Conservation (phyloP, 495 filamentous ascomycete species). For the Neurospora sp. region DNA sequence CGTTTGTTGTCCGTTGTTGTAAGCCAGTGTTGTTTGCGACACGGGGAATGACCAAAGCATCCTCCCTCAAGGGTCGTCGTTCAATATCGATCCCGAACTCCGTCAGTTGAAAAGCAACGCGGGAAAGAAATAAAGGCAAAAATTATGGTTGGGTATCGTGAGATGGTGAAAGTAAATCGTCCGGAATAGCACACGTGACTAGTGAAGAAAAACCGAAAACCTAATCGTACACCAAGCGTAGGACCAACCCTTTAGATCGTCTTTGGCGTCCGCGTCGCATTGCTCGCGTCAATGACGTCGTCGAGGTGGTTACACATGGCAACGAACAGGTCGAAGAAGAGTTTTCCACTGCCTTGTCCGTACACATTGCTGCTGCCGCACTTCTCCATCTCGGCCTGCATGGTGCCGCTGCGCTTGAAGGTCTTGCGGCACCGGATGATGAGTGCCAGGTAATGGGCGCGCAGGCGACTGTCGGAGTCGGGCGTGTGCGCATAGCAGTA, state of each 20-base stretch:
- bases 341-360: slow-evolving; percentile 58
- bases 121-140: neutral
- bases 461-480: slow-evolving; percentile 77
- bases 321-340: slow-evolving; percentile 97
- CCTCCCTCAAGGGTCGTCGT: neutral
- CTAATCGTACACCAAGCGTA: slow-evolving; percentile 10
- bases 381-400: slow-evolving; percentile 96
- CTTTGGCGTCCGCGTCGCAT: slow-evolving; percentile 36
- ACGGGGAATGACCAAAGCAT: neutral
- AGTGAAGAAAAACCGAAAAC: slow-evolving; percentile 12
- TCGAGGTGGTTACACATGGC: slow-evolving; percentile 96
- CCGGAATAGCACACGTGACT: neutral
- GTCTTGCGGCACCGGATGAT: slow-evolving; percentile 89
- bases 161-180: slow-evolving; percentile 31
- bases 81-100: neutral
- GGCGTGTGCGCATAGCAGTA: slow-evolving; percentile 93
- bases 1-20: neutral
- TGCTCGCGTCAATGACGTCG: slow-evolving; percentile 61
- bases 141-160: slow-evolving; percentile 33
- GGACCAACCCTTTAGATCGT: slow-evolving; percentile 31
- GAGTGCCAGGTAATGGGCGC: slow-evolving; percentile 88
- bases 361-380: slow-evolving; percentile 27
- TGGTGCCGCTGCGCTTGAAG: slow-evolving; percentile 91
- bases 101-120: neutral
- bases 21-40: neutral